Evolutionary conservation across 805 yeast genomes (phyloP), one percentile per base, ranked within the genome.

Genomic region (Zygoascus biomembranicola): DNA sequence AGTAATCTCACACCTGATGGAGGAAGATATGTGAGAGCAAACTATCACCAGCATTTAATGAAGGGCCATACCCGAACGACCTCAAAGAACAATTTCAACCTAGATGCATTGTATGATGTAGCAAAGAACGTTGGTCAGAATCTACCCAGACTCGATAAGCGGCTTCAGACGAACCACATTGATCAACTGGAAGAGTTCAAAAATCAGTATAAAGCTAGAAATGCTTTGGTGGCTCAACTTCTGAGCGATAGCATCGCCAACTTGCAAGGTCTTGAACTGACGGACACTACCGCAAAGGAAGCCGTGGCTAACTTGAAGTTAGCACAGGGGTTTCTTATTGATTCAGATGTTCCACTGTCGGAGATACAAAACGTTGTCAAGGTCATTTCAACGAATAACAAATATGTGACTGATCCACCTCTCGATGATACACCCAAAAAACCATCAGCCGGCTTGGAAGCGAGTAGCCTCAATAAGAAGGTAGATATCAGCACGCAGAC

Each of bases 1-100:
- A 49, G 56, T 19, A 55, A 61, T 37, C 16, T 55, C 6, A 37
- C 55, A 4, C 44, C 52, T 31, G 62, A 59, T 8, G 63, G 64
- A 1, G 50, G 50, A n/a, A 47, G 23, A 18, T 14, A 32, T n/a
- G 42, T 47, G 5, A 16, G 32, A 18, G 37, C 18, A 28, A 20
- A 32, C 9, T 47, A 32, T 14, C 16, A n/a, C 19, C 16, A 32
- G 23, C 11, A 18, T 13, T 5, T 47, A 6, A 14, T 13, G n/a
- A 28, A 26, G 5, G 10, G n/a, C 51, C 42, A n/a, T 35, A 19
- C 16, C 14, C 52, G 20, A 39, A 31, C n/a, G 39, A 35, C 32
- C 37, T 20, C 45, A 19, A 43, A 55, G 23, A 54, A 55, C n/a
- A 18, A 49, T 23, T 43, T 50, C 19, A 47, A 43, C 44, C 46